phyloP scores from a whole-genome alignment of 495 filamentous ascomycete genomes.

The Parmelia sp. region DNA sequence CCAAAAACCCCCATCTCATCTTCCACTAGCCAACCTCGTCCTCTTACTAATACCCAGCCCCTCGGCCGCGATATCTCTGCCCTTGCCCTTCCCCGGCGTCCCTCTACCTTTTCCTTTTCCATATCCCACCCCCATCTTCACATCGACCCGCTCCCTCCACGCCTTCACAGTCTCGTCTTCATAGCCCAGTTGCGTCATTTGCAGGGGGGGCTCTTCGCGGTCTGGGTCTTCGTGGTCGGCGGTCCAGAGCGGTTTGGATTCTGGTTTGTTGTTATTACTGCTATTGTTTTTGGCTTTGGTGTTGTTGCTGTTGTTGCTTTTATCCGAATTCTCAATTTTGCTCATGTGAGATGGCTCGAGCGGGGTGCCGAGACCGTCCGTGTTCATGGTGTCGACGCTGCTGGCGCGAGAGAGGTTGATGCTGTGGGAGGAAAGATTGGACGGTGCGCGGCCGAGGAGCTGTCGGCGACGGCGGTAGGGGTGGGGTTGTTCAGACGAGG shows the following conservation, averaged over 20 bases:
- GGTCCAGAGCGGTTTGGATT: conserved; percentile 4
- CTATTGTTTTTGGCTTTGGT: conserved; percentile 23
- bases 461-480: conserved; percentile 24
- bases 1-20: neutral
- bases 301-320: conserved; percentile 22
- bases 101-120: conserved; percentile 28
- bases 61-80: conserved; percentile 5
- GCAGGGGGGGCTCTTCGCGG: conserved; percentile 32
- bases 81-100: conserved; percentile 28
- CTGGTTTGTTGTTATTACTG: conserved; percentile 9
- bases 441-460: conserved; percentile 46
- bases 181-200: conserved; percentile 51
- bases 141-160: conserved; percentile 43
- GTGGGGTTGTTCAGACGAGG: conserved; percentile 32
- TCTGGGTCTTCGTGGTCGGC: conserved; percentile 30
- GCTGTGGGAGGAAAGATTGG: conserved; percentile 34
- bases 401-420: conserved; percentile 40
- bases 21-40: conserved; percentile 34
- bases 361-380: conserved; percentile 45
- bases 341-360: conserved; percentile 38
- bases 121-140: conserved; percentile 37
- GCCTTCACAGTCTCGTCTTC: conserved; percentile 47
- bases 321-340: conserved; percentile 32
- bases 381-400: conserved; percentile 51
- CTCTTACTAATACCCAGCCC: conserved; percentile 28